These are phyloP conservation scores for Boletus barrowsii DNA, from an alignment of 768 basidiomycete species.

Conservation along the genomic window DNA sequence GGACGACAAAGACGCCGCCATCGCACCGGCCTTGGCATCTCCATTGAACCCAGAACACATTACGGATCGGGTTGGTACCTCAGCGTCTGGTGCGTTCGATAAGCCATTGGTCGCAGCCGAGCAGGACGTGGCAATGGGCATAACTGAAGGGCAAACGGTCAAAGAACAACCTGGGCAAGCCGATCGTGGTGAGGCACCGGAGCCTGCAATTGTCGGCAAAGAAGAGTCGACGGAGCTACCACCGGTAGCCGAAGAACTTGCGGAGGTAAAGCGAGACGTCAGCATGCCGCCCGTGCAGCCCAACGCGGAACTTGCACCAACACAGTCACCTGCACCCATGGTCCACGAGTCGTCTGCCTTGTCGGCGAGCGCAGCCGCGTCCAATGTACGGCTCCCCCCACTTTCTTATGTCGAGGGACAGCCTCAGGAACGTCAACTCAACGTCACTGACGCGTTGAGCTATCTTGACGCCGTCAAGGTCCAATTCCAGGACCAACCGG, in stretches of 20 bases:
- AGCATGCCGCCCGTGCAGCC: constrained; percentile 21
- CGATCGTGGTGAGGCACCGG: constrained; percentile 7
- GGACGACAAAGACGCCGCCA: background rate
- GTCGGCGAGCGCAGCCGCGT: background rate
- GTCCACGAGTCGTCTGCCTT: constrained; percentile 7
- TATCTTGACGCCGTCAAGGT: constrained; percentile 65
- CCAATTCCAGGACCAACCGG: constrained; percentile 55
- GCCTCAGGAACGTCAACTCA: constrained; percentile 44
- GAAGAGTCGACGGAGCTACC: constrained; percentile 7
- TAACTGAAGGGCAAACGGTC: constrained; percentile 15
- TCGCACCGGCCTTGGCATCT: background rate
- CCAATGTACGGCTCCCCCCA: constrained; percentile 16
- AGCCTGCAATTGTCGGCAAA: background rate
- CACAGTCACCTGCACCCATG: constrained; percentile 13
- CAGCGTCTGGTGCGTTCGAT: constrained; percentile 17
- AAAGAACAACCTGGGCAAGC: constrained; percentile 11
- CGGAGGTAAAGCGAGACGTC: constrained; percentile 22
- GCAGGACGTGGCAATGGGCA: constrained; percentile 25
- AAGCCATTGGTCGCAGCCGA: constrained; percentile 20
- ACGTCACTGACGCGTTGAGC: constrained; percentile 59
- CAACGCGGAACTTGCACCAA: constrained; percentile 7
- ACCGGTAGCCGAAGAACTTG: constrained; percentile 11
- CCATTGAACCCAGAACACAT: constrained; percentile 13
- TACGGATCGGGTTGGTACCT: background rate
- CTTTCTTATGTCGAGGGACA: constrained; percentile 27